phyloP scores from a whole-genome alignment of 2,329 filamentous ascomycete genomes.

The Fusarium pseudograminearum region DNA sequence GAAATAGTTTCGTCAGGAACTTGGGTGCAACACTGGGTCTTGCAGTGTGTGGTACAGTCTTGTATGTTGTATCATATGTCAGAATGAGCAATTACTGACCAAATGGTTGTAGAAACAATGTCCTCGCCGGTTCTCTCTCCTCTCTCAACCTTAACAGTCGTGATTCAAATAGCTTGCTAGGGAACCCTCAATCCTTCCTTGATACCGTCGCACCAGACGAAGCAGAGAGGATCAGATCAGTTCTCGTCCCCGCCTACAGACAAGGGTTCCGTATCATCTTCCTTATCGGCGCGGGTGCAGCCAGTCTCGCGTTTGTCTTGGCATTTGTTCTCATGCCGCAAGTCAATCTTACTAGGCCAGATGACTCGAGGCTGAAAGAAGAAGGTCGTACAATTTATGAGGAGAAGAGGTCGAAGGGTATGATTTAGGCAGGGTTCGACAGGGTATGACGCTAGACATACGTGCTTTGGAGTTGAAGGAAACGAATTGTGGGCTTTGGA shows the following conservation, averaged over 20 bases:
- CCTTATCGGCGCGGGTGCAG: conserved; percentile 53
- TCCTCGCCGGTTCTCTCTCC: conserved; percentile 49
- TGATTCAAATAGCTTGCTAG: conserved; percentile 47
- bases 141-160: conserved; percentile 43
- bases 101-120: conserved; percentile 51
- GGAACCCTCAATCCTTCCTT: conserved; percentile 52
- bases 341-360: conserved; percentile 53
- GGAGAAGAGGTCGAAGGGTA: conserved; percentile 13
- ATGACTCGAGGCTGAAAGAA: conserved; percentile 55
- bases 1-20: conserved; percentile 55
- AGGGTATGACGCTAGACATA: background rate
- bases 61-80: conserved; percentile 45
- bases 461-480: background rate
- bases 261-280: conserved; percentile 55
- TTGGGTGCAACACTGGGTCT: conserved; percentile 56
- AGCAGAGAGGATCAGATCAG: conserved; percentile 47
- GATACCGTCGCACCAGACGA: conserved; percentile 46
- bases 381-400: conserved; percentile 47
- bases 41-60: conserved; percentile 55
- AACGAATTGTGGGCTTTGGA: background rate
- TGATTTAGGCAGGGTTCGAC: background rate
- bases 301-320: conserved; percentile 53
- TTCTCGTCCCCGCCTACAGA: conserved; percentile 54
- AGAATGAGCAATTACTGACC: background rate
- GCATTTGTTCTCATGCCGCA: conserved; percentile 57